A percentile compares a stretch with the other conserved stretches of the same genome.
These are phyloP conservation scores for Vigna trinervia DNA, from an alignment of 306 rosid species.

Conservation along the genomic window DNA sequence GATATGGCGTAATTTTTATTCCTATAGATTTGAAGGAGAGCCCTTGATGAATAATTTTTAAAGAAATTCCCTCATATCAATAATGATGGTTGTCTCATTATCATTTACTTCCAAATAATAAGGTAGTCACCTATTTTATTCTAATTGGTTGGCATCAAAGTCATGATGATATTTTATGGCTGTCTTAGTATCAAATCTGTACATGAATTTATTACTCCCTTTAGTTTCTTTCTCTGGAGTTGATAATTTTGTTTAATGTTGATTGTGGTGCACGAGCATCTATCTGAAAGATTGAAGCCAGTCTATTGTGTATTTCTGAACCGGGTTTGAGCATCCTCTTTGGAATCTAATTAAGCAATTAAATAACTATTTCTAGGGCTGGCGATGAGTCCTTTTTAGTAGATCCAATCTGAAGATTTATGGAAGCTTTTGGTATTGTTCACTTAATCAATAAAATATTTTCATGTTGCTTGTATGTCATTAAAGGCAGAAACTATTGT, in stretches of 20 bases:
- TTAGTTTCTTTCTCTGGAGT: conserved; percentile 28
- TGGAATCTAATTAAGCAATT: conserved; percentile 5
- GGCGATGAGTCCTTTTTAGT: neutral
- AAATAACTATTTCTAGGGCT: neutral
- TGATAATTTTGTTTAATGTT: conserved; percentile 18
- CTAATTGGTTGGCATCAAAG: neutral
- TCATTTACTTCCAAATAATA: neutral
- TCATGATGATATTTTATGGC: conserved; percentile 11
- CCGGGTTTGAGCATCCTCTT: neutral
- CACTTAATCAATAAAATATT: neutral
- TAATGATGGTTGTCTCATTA: conserved; percentile 9
- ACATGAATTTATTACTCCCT: neutral
- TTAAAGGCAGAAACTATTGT: neutral
- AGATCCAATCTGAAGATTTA: neutral
- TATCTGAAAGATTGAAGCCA: conserved; percentile 4
- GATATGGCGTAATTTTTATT: neutral
- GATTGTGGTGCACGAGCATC: conserved; percentile 5
- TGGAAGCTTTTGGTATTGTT: neutral
- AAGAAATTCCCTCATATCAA: neutral
- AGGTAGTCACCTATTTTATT: conserved; percentile 2
- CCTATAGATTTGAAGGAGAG: neutral
- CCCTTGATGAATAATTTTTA: neutral
- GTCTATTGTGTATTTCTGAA: conserved; percentile 2
- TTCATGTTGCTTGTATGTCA: conserved; percentile 14
- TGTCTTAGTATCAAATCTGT: neutral